Base-by-base conservation (phyloP, 2,329 filamentous ascomycete species). In the Cytospora schulzeri region DNA sequence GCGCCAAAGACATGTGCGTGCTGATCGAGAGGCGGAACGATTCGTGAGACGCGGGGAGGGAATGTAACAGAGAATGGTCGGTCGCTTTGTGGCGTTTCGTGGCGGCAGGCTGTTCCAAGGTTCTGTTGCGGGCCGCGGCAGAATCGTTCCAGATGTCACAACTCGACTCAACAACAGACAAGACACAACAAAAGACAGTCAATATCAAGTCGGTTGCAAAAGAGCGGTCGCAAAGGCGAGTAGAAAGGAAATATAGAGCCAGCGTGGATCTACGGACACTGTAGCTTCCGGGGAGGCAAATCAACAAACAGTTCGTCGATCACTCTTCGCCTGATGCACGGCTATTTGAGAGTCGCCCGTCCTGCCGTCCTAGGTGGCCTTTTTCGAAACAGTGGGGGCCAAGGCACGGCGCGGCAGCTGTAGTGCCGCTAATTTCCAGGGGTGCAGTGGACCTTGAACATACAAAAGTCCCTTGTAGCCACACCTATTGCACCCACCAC, bases 1-100 rank as follows among this genome's bases (percentile, higher is more conserved):
- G 54, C 54, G 22, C 58, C 54, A 65, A 54, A 65, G 65, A 64
- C 65, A 65, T 65, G 56, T 59, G 58, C 29, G 56, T 59, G 58
- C 29, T 59, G 48, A 53, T 61, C 58, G 56, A 65, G 50, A 50
- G 57, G 54, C n/a, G 28, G 33, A 12, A 41, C 24, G n/a, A 24
- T 35, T 56, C 31, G 53, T 35, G 53, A 8, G 38, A 45, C 17
- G 38, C 38, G 15, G 38, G 19, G 38, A 15, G 61, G 57, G 57
- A 61, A 53, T 65, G 62, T 38, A 33, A 17, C 48, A 45, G 57
- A 31, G 51, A n/a, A 29, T 61, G 50, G 35, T 31, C 28, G 59
- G 38, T 35, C 41, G 31, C 26, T 48, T 57, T 35, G 61, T 54
- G 61, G 55, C 55, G 55, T 63, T 60, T 63, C 54, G 54, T 58